Conservation (phyloP, 164 flowering plant species). For the Aristolochia fimbriata region DNA sequence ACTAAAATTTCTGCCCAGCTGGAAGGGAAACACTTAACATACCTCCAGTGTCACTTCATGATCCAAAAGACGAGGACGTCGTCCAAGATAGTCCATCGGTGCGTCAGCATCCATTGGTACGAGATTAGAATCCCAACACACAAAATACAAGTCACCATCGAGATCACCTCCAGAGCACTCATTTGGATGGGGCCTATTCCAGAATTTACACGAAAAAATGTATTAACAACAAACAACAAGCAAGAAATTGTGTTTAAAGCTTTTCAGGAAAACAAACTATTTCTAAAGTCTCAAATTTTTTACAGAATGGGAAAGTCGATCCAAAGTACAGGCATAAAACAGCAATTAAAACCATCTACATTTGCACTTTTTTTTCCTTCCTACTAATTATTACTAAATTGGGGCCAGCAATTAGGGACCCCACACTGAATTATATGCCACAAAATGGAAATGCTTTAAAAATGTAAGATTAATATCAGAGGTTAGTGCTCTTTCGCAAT, state of each 20-base stretch:
- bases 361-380: too few species aligned
- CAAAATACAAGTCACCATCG: slow-evolving; percentile 80
- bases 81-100: slow-evolving; percentile 83
- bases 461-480: too few species aligned
- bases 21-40: neutral
- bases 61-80: slow-evolving; percentile 76
- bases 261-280: neutral
- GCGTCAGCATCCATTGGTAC: slow-evolving; percentile 48
- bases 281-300: too few species aligned
- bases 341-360: too few species aligned
- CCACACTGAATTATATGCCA: too few species aligned
- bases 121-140: slow-evolving; percentile 77
- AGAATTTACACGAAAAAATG: neutral
- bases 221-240: neutral
- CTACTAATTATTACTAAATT: too few species aligned
- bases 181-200: slow-evolving; percentile 89
- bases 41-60: slow-evolving; percentile 94
- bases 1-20: neutral
- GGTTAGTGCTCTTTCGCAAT: too few species aligned
- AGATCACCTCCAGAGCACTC: slow-evolving; percentile 99
- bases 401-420: too few species aligned
- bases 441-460: too few species aligned
- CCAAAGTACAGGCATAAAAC: too few species aligned
- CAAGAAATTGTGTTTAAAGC: neutral
- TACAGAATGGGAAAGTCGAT: too few species aligned